Evolutionary conservation across 2,329 filamentous ascomycete genomes (phyloP), one percentile per base, ranked within the genome.

Genomic region (Tolypocladium paradoxum): DNA sequence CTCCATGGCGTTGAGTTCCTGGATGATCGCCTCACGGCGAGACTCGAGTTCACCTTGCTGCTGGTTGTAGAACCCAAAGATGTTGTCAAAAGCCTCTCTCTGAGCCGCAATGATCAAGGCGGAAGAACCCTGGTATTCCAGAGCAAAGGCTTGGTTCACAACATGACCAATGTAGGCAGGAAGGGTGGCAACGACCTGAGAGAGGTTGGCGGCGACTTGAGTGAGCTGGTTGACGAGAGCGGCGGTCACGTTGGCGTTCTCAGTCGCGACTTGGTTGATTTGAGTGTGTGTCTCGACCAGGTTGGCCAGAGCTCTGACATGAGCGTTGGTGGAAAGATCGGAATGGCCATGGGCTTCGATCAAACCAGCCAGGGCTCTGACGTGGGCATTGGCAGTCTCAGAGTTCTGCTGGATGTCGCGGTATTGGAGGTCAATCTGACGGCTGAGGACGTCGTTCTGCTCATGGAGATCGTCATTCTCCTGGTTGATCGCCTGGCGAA

Each of bases 341-440:
- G 24, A 3, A 29, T 56, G 20, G 58, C 58, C 16, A 50, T 59
- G 58, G 18, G 56, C 55, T 27, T 59, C 57, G 5, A 61, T 53
- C 24, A 66, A 53, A 11, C 47, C 51, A 50, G 61, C 54, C 33
- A 65, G 47, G 0, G 60, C 51, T 1, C 56, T 51, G 3, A 60
- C 51, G 4, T 61, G 58, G 2, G 49, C 51, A 11, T 58, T 49
- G 38, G 60, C 49, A 9, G 53, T 49, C 1, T 61, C 55, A 1
- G 54, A 52, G 14, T 63, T 55, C 11, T 60, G 57, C 33, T 60
- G 53, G 34, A 64, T 54, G 2, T 56, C 55, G 2, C 46, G 53
- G 5, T 56, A 60, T 14, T 66, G 61, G 5, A 62, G 43, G 16
- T 65, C 59, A n/a, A 66, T 56, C 38, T 65, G 64, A 7, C 61